Conservation (phyloP, 495 filamentous ascomycete genomes). For the Penicillium egyptiacum region DNA sequence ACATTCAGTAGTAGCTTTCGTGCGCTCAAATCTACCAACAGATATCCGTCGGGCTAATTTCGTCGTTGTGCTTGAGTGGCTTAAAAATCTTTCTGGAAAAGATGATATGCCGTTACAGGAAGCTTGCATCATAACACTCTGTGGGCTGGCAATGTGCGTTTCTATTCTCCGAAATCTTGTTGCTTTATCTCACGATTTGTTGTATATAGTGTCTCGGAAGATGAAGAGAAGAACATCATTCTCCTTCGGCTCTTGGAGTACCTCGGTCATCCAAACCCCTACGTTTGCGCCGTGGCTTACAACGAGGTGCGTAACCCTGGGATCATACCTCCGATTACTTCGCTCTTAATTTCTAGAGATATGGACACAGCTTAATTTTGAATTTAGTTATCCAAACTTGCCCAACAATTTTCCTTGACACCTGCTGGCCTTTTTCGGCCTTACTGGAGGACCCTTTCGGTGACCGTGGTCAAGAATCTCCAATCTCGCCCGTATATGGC, state of each 20-base stretch:
- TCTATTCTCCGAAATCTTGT: neutral
- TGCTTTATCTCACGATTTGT: neutral
- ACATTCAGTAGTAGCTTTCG: conserved; percentile 63
- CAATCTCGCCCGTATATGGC: conserved; percentile 76
- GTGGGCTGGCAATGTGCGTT: conserved; percentile 68
- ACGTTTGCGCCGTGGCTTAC: conserved; percentile 76
- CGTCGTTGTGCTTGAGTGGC: conserved; percentile 61
- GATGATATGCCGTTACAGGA: conserved; percentile 67
- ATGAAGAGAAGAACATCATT: conserved; percentile 82
- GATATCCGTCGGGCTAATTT: conserved; percentile 63
- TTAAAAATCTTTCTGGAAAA: conserved; percentile 68
- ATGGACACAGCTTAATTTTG: conserved; percentile 9
- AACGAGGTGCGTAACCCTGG: conserved; percentile 60
- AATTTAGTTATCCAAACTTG: conserved; percentile 60
- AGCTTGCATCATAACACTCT: conserved; percentile 80
- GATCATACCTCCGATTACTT: neutral
- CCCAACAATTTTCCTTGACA: conserved; percentile 57
- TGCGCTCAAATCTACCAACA: conserved; percentile 49
- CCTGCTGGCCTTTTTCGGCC: conserved; percentile 71
- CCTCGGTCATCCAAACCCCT: conserved; percentile 76
- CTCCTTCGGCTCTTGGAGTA: conserved; percentile 82
- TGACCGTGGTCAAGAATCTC: conserved; percentile 77
- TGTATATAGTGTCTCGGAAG: conserved; percentile 53
- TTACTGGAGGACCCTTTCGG: conserved; percentile 81
- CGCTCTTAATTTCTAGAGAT: neutral